A percentile compares a stretch with the other conserved stretches of the same genome.
These are phyloP conservation scores for Vitis cinerea DNA, from an alignment of 164 flowering plant genomes.

Conservation along the genomic window DNA sequence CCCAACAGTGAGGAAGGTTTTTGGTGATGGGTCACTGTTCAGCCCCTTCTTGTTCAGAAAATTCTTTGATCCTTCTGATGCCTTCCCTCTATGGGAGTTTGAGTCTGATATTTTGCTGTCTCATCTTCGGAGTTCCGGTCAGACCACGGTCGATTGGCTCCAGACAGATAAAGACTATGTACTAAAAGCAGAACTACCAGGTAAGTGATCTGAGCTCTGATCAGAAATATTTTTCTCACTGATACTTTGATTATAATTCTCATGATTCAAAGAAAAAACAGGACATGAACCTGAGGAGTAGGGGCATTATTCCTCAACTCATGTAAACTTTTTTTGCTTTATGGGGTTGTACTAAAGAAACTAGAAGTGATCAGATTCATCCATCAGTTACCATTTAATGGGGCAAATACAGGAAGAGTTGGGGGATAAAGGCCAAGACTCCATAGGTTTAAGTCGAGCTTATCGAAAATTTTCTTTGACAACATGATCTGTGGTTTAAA, in stretches of 20 bases:
- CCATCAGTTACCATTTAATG: no score
- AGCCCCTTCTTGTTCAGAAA: conserved; percentile 83
- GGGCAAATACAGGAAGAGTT: conserved; percentile 3
- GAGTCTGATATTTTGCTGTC: conserved; percentile 60
- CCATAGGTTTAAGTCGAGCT: background rate
- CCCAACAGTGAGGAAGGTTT: conserved; percentile 38
- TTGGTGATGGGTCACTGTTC: conserved; percentile 73
- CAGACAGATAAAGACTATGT: conserved; percentile 65
- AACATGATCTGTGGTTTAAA: background rate
- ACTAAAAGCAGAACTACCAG: conserved; percentile 68
- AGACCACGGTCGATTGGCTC: conserved; percentile 60
- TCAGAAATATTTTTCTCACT: background rate
- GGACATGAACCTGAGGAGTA: conserved; percentile 1
- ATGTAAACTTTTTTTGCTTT: background rate
- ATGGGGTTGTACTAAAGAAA: no score
- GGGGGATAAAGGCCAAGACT: conserved; percentile 4
- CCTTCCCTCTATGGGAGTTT: conserved; percentile 93
- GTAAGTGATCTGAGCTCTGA: conserved; percentile 20
- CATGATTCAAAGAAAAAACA: background rate
- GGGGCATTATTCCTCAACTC: conserved; percentile 2
- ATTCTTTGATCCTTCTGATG: conserved; percentile 92
- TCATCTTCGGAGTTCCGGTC: conserved; percentile 33
- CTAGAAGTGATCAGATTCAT: no score
- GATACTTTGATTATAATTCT: background rate
- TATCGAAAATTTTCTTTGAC: background rate